Evolutionary conservation across 2,329 filamentous ascomycete species (phyloP).

Genomic region (Pseudodiploospora longispora): DNA sequence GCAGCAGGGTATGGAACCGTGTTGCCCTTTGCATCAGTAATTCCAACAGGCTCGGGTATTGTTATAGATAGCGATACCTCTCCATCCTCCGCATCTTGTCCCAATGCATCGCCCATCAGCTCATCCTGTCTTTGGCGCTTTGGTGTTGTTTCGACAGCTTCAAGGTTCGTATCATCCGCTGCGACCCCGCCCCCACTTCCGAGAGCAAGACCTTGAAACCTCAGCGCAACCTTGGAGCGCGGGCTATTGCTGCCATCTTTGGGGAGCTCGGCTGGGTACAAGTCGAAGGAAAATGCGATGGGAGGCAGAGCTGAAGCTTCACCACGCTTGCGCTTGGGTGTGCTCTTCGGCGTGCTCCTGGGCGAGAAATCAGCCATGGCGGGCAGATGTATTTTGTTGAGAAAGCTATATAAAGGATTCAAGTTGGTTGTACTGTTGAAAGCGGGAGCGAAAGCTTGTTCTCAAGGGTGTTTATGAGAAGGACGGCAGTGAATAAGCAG

Average conservation of each 20-base stretch:
- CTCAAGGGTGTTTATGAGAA: too few species aligned
- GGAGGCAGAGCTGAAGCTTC: conserved; percentile 26
- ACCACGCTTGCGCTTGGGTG: conserved; percentile 40
- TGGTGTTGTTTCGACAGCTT: conserved; percentile 22
- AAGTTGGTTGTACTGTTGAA: too few species aligned
- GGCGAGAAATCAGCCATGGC: too few species aligned
- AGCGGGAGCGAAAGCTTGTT: too few species aligned
- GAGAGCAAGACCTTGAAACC: conserved; percentile 43
- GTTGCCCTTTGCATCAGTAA: background rate
- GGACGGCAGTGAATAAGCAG: too few species aligned
- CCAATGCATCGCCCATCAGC: conserved; percentile 20
- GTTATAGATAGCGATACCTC: background rate
- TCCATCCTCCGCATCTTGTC: too few species aligned
- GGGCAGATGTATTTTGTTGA: too few species aligned
- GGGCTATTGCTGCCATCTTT: conserved; percentile 46
- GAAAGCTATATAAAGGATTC: too few species aligned
- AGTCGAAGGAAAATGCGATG: conserved; percentile 40
- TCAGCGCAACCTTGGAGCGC: conserved; percentile 42
- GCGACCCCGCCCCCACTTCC: conserved; percentile 37
- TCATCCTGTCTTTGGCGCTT: conserved; percentile 31
- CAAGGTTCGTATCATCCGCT: conserved; percentile 20
- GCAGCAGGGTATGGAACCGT: conserved; percentile 1
- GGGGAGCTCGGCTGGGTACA: conserved; percentile 18
- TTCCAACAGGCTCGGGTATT: background rate
- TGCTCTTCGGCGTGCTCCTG: conserved; percentile 13